Base-by-base conservation (phyloP, 139 green algal genomes). In the Microglena sp. region DNA sequence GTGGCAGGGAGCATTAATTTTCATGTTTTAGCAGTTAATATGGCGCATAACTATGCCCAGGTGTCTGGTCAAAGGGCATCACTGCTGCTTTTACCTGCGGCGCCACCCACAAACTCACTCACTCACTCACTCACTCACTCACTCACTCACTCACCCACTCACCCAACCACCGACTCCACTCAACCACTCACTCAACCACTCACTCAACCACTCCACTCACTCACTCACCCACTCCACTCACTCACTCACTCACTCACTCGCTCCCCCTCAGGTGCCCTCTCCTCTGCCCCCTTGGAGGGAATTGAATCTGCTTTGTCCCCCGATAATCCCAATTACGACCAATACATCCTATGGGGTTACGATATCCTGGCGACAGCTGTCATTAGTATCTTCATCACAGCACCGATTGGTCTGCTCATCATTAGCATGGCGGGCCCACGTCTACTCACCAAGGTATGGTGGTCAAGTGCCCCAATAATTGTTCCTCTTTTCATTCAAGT, bases 301-400 rank as follows among this genome's bases (percentile, higher is more conserved):
- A 63, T 63, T 43, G 7, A 63, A 8, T 8, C 5, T 5, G 24
- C 26, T 11, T 18, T 63, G 27, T 11, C 15, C 28, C 56, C 26
- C 21, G 15, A 27, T 8, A 11, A 43, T 21, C 28, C 56, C 6
- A 43, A 63, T 22, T 63, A 63, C 28, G 27, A 27, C 28, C 28
- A 40, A 11, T 43, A 45, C 30, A 18, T 45, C 26, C 28, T 26
- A 8, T 63, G 56, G 56, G 56, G 56, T 11, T 18, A 43, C 7
- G 18, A 63, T 8, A 63, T 63, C 56, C 56, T 63, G 56, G 56
- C 56, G 7, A 63, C 56, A 11, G 56, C 56, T 8, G 56, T 63
- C 28, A 27, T 63, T 8, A 29, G 28, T 29, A 63, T 63, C 56
- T 45, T 63, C 56, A 24, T 63, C 28, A 63, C 56, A 6, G 56